phyloP scores from a whole-genome alignment of 1,139 yeast genomes.

The Suhomyces bribrorum region DNA sequence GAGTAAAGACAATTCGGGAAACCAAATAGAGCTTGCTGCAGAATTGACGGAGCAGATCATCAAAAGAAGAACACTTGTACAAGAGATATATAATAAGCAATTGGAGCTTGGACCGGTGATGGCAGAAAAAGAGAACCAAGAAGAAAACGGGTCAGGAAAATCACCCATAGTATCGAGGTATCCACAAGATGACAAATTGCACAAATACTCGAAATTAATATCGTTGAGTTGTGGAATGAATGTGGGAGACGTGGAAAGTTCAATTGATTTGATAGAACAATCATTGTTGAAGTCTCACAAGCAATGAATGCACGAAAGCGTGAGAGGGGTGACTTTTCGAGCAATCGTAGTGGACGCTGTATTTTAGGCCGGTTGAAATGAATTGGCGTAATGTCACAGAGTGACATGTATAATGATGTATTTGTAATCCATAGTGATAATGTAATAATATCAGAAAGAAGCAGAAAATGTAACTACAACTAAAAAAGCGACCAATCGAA shows the following conservation, averaged over 20 bases:
- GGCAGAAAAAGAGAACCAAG: not conserved
- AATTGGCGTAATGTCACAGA: constrained; percentile 1
- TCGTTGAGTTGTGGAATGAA: constrained; percentile 50
- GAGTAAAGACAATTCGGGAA: constrained; percentile 9
- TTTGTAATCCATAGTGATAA: not conserved
- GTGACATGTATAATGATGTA: constrained; percentile 6
- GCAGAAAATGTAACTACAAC: too few relatives aligned
- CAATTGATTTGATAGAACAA: constrained; percentile 48
- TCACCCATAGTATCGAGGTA: constrained; percentile 27
- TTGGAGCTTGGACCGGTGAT: constrained; percentile 19
- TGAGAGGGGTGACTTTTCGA: not conserved
- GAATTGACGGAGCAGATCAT: constrained; percentile 27
- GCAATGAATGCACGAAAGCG: not conserved
- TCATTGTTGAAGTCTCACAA: constrained; percentile 24
- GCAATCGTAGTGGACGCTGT: not conserved
- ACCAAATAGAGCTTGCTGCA: constrained; percentile 22
- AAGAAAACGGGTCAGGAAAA: constrained; percentile 2
- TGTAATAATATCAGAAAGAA: not conserved
- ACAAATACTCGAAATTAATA: constrained; percentile 45
- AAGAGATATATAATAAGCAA: constrained; percentile 23
- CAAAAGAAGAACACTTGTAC: constrained; percentile 21
- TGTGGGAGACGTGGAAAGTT: constrained; percentile 41
- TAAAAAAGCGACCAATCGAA: too few relatives aligned
- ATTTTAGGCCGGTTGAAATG: not conserved
- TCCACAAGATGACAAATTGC: constrained; percentile 37